These are phyloP conservation scores for Ustilago esculenta DNA, from an alignment of 1,284 basidiomycete genomes.

Conservation along the genomic window DNA sequence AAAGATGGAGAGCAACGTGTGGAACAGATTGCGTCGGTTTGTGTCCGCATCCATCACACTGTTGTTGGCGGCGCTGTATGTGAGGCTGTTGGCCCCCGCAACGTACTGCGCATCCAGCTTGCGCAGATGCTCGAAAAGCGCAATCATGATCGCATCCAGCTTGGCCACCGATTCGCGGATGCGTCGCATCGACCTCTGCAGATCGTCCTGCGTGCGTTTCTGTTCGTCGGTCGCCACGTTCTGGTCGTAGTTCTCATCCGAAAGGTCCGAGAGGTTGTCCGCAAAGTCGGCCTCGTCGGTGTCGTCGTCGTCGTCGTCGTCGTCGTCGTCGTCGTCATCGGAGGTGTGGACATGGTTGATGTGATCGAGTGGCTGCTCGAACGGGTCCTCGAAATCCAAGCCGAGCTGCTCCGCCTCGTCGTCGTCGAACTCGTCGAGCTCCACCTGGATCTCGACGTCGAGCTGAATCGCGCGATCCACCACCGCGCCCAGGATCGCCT, in stretches of 20 bases:
- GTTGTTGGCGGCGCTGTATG: conserved; percentile 10
- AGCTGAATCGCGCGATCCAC: conserved; percentile 92
- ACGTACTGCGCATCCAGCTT: conserved; percentile 62
- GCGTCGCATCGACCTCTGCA: conserved; percentile 45
- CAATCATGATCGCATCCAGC: conserved; percentile 84
- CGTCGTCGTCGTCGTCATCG: conserved; percentile 71
- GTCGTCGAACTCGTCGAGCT: conserved; percentile 86
- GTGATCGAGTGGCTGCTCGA: conserved; percentile 78
- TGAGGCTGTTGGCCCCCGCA: conserved; percentile 30
- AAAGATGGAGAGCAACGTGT: conserved; percentile 89
- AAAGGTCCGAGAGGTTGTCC: conserved; percentile 69
- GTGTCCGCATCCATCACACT: conserved; percentile 42
- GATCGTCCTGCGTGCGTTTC: conserved; percentile 41
- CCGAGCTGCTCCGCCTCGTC: conserved; percentile 60
- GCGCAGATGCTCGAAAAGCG: conserved; percentile 84
- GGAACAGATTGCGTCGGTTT: conserved; percentile 71
- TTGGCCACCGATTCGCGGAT: conserved; percentile 89
- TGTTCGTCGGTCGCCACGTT: conserved; percentile 28
- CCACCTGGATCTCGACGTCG: conserved; percentile 97
- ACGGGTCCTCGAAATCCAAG: conserved; percentile 76
- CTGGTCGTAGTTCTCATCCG: conserved; percentile 72
- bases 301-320: conserved; percentile 70
- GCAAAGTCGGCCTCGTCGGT: conserved; percentile 48
- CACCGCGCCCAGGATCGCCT: conserved; percentile 83
- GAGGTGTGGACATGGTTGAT: too few relatives aligned